Evolutionary conservation across 2,329 filamentous ascomycete species (phyloP).

Genomic region (Incumbomyces lentus): DNA sequence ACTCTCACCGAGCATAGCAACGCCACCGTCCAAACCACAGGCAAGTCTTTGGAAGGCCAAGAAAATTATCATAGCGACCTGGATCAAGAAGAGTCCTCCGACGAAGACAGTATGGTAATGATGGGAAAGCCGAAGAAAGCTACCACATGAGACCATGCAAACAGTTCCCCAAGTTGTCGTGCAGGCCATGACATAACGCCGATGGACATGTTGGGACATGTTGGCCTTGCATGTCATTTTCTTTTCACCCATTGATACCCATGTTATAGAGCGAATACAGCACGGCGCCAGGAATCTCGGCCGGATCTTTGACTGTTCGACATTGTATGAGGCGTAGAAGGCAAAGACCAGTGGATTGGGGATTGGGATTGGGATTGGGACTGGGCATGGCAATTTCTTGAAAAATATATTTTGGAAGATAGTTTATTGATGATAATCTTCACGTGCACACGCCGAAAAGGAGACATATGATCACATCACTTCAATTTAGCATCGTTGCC

Average conservation of each 20-base stretch:
- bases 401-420: not conserved
- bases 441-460: conserved; percentile 1
- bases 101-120: conserved; percentile 18
- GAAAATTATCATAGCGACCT: conserved; percentile 11
- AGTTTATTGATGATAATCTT: conserved; percentile 4
- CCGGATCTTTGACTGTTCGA: not conserved
- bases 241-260: conserved; percentile 5
- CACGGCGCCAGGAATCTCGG: not conserved
- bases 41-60: conserved; percentile 12
- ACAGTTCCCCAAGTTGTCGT: not conserved
- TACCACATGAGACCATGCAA: not conserved
- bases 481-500: too few species aligned
- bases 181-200: conserved; percentile 1
- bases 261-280: not conserved
- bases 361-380: too few species aligned
- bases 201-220: not conserved
- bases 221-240: not conserved
- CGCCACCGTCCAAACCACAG: conserved; percentile 9
- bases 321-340: not conserved
- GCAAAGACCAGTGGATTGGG: not conserved
- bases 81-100: conserved; percentile 15
- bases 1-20: conserved; percentile 17
- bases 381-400: not conserved
- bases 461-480: not conserved
- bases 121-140: conserved; percentile 13